Evolutionary conservation across 805 yeast genomes (phyloP).

Genomic region (Ogataea ganodermae): DNA sequence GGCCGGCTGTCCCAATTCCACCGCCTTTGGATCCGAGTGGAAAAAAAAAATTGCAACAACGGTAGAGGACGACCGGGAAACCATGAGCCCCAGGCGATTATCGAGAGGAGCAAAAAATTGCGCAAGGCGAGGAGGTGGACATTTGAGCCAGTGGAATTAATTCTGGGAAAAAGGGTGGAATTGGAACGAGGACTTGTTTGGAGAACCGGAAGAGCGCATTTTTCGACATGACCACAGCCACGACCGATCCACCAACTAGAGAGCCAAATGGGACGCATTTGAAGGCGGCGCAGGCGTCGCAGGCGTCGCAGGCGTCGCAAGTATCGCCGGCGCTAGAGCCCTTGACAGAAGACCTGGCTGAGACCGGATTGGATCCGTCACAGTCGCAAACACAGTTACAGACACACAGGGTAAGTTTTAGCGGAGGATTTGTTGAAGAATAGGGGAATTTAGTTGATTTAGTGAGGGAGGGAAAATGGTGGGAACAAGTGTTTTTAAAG

Average conservation of each 20-base stretch:
- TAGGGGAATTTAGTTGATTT: too few relatives aligned
- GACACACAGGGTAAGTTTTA: background rate
- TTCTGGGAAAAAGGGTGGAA: constrained; percentile 3
- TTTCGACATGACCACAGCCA: constrained; percentile 1
- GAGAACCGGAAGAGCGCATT: background rate
- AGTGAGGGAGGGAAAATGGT: background rate
- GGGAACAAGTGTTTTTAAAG: background rate
- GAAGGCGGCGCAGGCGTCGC: constrained; percentile 1
- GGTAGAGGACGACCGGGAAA: constrained; percentile 2
- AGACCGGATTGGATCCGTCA: background rate
- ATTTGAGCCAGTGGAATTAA: constrained; percentile 2
- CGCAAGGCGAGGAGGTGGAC: constrained; percentile 3
- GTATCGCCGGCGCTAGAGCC: background rate
- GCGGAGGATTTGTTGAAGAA: background rate
- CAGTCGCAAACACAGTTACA: background rate
- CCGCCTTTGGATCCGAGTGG: constrained; percentile 2
- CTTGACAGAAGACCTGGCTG: background rate
- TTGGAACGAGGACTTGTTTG: background rate
- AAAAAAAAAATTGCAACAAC: constrained; percentile 1
- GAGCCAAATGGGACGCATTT: background rate
- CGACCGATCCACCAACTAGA: background rate
- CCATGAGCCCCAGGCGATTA: constrained; percentile 1
- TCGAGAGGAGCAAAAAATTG: constrained; percentile 9
- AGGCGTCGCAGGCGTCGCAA: background rate
- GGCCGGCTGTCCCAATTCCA: background rate